Conservation (phyloP, 768 basidiomycete species). For the Sarcodon aspratus region DNA sequence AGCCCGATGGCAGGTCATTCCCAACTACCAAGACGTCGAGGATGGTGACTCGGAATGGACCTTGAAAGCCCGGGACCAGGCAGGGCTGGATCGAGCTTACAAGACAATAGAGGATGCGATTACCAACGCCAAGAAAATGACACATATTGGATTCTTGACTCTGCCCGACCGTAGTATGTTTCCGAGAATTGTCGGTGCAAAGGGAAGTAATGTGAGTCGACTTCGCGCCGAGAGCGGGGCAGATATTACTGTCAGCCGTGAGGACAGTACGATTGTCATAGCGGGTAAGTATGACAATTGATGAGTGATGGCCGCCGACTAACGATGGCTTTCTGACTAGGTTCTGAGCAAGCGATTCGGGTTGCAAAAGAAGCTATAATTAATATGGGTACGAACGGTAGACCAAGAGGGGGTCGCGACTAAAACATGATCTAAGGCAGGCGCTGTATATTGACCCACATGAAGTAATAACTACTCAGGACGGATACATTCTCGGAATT, state of each 20-base stretch:
- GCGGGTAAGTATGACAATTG: conserved; percentile 44
- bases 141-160: conserved; percentile 78
- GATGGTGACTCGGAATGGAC: conserved; percentile 84
- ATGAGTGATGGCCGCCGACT: neutral
- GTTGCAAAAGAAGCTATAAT: conserved; percentile 74
- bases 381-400: conserved; percentile 26
- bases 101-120: conserved; percentile 57
- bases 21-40: conserved; percentile 71
- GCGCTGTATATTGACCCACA: no score
- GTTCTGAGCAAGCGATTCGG: conserved; percentile 53
- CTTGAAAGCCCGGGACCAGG: conserved; percentile 70
- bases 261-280: conserved; percentile 79
- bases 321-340: conserved; percentile 22
- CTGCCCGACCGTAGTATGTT: conserved; percentile 74
- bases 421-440: neutral
- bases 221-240: conserved; percentile 84
- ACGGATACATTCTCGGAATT: neutral
- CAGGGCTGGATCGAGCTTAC: conserved; percentile 66
- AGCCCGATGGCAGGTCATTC: conserved; percentile 63
- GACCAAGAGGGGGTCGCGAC: conserved; percentile 11
- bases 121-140: conserved; percentile 57
- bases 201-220: conserved; percentile 83
- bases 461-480: neutral
- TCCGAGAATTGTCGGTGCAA: conserved; percentile 88
- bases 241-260: conserved; percentile 85